Evolutionary conservation across 768 basidiomycete species (phyloP), one percentile per base, ranked within the genome.

Genomic region (Lactarius sanguifluus): DNA sequence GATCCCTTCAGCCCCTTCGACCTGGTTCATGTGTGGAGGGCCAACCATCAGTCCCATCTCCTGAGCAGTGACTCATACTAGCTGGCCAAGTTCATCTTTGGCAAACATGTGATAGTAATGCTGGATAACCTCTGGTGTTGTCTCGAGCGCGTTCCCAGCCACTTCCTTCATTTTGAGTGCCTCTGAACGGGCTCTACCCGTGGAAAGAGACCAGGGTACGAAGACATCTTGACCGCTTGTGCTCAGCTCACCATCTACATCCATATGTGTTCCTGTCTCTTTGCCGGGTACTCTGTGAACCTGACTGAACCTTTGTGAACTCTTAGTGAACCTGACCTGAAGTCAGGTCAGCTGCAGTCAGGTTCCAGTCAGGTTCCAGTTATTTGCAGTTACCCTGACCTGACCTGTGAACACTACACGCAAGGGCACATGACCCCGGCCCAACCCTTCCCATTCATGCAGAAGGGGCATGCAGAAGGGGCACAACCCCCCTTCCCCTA

Each of bases 61-160:
- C 34, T 73, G 67, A 3, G 90, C 90, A 0, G 95, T 94, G 40
- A 84, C 80, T 9, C 68, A 62, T 6, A 90, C 85, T 12, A 97
- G 81, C 15, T 75, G 76, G 20, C 73, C 68, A 57, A 99, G 82
- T 76, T 99, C 97, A 23, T 89, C 91, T 52, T 85, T 79, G 0
- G 86, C 83, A 74, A 98, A 99, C 84, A 99, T 91, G 75, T 99
- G 97, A 74, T 99, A 99, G 74, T 97, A 99, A 63, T 97, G 84
- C 73, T 94, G 87, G 78, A 86, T 91, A 4, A 90, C 81, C 68
- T 84, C 78, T 58, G 76, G 75, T 65, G 38, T 52, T 40, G 63
- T 54, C 60, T 40, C 54, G 52, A 41, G 54, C 63, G 28, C 58
- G 55, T 59, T 73, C 64, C 61, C 67, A 64, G 56, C 66, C 66